Conservation (phyloP, 148 eudicot species). For the Beta vulgaris region DNA sequence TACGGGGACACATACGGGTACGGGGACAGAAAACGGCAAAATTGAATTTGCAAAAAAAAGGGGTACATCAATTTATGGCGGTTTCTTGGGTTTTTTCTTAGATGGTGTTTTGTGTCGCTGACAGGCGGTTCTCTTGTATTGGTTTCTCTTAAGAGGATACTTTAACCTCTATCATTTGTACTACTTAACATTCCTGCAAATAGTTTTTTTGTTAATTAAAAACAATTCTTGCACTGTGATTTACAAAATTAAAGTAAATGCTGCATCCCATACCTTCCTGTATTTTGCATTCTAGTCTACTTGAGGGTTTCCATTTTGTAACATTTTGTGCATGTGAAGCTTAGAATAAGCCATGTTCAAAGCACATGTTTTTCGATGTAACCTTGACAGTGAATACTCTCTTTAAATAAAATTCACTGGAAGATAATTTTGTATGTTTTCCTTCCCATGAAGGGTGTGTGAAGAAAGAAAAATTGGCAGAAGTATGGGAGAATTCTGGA, state of each 20-base stretch:
- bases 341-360: not conserved
- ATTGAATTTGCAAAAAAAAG: too few species aligned
- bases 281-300: not conserved
- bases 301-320: too few species aligned
- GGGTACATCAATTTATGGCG: too few species aligned
- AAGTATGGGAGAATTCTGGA: not conserved
- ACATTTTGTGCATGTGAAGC: not conserved
- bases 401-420: too few species aligned
- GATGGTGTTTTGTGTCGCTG: not conserved
- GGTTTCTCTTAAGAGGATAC: not conserved
- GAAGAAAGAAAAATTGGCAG: not conserved
- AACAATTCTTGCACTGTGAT: not conserved
- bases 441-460: not conserved
- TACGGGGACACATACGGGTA: too few species aligned
- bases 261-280: not conserved
- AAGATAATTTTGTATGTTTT: not conserved
- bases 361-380: not conserved
- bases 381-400: not conserved
- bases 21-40: too few species aligned
- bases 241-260: not conserved
- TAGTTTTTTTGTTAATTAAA: too few species aligned
- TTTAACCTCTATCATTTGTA: not conserved
- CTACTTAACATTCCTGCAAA: too few species aligned
- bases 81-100: not conserved
- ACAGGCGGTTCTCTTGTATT: too few species aligned